A percentile compares a stretch with the other conserved stretches of the same genome.
These are phyloP conservation scores for Yarrowia galli DNA, from an alignment of 1,139 yeast genomes.

Conservation along the genomic window DNA sequence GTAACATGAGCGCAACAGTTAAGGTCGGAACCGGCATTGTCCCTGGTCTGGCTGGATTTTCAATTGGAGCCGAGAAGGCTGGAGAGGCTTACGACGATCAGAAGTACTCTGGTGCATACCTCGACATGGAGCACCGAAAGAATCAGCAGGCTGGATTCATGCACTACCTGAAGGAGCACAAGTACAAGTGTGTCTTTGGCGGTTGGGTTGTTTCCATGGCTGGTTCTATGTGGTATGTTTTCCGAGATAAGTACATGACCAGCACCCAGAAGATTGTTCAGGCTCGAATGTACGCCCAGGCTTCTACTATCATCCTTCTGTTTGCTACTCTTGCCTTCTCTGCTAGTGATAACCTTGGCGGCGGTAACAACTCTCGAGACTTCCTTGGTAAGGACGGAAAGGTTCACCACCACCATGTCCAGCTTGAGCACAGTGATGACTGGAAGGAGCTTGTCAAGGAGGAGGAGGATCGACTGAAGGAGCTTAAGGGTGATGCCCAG, in stretches of 20 bases:
- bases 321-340: slow-evolving; percentile 46
- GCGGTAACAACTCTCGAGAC: slow-evolving; percentile 40
- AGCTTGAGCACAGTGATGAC: slow-evolving; percentile 34
- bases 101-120: slow-evolving; percentile 34
- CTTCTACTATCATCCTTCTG: slow-evolving; percentile 55
- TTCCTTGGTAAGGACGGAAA: slow-evolving; percentile 34
- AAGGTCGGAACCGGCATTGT: slow-evolving; percentile 44
- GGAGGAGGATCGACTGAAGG: slow-evolving; percentile 25
- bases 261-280: slow-evolving; percentile 82
- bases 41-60: slow-evolving; percentile 45
- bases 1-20: slow-evolving; percentile 39
- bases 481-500: slow-evolving; percentile 10
- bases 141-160: slow-evolving; percentile 19
- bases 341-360: slow-evolving; percentile 40
- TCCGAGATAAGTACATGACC: slow-evolving; percentile 74
- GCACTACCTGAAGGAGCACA: slow-evolving; percentile 54
- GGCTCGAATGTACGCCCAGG: slow-evolving; percentile 91
- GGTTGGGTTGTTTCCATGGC: slow-evolving; percentile 85
- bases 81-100: slow-evolving; percentile 45
- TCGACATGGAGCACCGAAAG: slow-evolving; percentile 31
- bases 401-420: slow-evolving; percentile 35
- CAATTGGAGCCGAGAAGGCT: slow-evolving; percentile 46
- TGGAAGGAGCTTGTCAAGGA: slow-evolving; percentile 34
- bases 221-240: slow-evolving; percentile 78
- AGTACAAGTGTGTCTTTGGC: slow-evolving; percentile 73